These are phyloP conservation scores for Cochlearia excelsa DNA, from an alignment of 345 rosid species.

Conservation along the genomic window DNA sequence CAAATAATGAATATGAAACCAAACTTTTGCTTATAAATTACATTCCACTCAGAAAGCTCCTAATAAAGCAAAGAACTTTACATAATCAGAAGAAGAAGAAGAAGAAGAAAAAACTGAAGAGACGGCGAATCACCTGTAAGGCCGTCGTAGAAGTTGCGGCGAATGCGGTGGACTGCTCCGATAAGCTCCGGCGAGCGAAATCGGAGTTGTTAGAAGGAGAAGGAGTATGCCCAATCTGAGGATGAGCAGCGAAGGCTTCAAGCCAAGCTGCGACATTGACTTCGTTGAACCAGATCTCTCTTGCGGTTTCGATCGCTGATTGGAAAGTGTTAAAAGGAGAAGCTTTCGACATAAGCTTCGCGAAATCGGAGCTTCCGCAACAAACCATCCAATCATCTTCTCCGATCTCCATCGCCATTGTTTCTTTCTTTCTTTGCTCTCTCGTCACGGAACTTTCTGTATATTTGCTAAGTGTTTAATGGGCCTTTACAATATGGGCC, in stretches of 20 bases:
- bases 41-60: constrained; percentile 79
- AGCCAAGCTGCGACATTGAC: constrained; percentile 85
- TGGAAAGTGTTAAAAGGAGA: constrained; percentile 58
- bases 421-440: neutral
- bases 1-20: constrained; percentile 74
- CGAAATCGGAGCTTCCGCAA: constrained; percentile 77
- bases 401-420: constrained; percentile 38
- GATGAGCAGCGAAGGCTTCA: constrained; percentile 87
- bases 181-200: constrained; percentile 65
- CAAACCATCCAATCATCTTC: constrained; percentile 69
- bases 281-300: constrained; percentile 76
- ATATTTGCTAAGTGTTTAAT: neutral
- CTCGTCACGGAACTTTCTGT: neutral
- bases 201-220: constrained; percentile 37
- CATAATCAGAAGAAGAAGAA: constrained; percentile 10
- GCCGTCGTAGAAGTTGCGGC: constrained; percentile 68
- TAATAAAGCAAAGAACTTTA: constrained; percentile 24
- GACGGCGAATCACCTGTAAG: constrained; percentile 47
- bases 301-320: constrained; percentile 52
- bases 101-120: neutral
- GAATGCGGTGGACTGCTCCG: constrained; percentile 84
- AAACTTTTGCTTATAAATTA: constrained; percentile 55
- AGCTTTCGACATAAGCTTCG: constrained; percentile 54
- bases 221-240: constrained; percentile 71
- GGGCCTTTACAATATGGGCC: constrained; percentile 15